A percentile compares a stretch with the other conserved stretches of the same genome.
These are phyloP conservation scores for Clonostachys sp. DNA, from an alignment of 2,329 filamentous ascomycete genomes.

Conservation along the genomic window DNA sequence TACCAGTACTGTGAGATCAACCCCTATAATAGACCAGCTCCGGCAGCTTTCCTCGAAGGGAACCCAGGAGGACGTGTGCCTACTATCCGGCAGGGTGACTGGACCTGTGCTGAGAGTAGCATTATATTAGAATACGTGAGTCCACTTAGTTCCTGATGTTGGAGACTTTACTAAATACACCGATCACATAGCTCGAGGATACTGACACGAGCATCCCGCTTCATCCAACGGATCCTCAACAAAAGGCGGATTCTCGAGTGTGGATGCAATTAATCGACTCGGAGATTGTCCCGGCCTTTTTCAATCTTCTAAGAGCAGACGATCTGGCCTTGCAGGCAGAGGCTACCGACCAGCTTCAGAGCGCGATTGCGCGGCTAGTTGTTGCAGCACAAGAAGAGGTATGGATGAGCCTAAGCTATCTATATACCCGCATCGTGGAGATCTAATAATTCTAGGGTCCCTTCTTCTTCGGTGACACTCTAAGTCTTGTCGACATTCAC, in stretches of 20 bases:
- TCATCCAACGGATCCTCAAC: conserved; percentile 59
- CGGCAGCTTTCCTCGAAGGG: conserved; percentile 59
- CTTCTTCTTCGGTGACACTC: conserved; percentile 55
- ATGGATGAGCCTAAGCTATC: conserved; percentile 3
- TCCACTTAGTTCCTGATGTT: conserved; percentile 1
- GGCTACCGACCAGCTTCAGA: conserved; percentile 49
- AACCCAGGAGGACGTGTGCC: conserved; percentile 75
- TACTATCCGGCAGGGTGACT: conserved; percentile 71
- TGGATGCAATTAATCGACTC: conserved; percentile 84
- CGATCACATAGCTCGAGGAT: conserved; percentile 61
- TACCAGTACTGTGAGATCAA: conserved; percentile 89
- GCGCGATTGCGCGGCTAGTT: conserved; percentile 52
- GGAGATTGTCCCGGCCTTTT: conserved; percentile 72
- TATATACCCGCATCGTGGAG: neutral
- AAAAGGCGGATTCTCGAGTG: conserved; percentile 69
- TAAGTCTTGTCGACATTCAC: conserved; percentile 68
- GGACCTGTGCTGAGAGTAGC: conserved; percentile 77
- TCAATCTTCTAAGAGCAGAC: conserved; percentile 64
- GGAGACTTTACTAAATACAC: conserved; percentile 2
- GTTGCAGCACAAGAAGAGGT: conserved; percentile 41
- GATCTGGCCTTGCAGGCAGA: conserved; percentile 23
- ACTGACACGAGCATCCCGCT: conserved; percentile 54
- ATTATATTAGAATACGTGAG: conserved; percentile 81
- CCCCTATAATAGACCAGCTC: conserved; percentile 64
- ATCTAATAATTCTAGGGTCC: conserved; percentile 42